A percentile compares a stretch with the other conserved stretches of the same genome.
These are phyloP conservation scores for Candida morakotiae DNA, from an alignment of 805 yeast species.

Conservation along the genomic window DNA sequence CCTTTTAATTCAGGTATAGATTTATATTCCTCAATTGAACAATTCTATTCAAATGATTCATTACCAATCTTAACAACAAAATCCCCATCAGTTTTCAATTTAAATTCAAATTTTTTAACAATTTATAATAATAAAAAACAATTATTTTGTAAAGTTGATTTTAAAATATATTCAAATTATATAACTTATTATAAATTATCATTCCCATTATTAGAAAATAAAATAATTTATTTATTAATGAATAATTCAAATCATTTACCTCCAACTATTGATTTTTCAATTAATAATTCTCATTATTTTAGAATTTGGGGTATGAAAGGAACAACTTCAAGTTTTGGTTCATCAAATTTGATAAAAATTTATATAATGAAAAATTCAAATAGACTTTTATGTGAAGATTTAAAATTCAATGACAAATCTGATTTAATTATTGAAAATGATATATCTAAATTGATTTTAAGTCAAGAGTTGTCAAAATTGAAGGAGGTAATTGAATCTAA, in stretches of 20 bases:
- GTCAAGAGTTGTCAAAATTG: conserved; percentile 8
- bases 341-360: conserved; percentile 20
- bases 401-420: conserved; percentile 14
- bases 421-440: conserved; percentile 18
- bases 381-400: conserved; percentile 13
- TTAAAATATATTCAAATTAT: conserved; percentile 23
- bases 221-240: conserved; percentile 16
- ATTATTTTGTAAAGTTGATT: conserved; percentile 27
- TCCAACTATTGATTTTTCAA: conserved; percentile 26
- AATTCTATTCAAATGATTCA: background rate
- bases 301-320: conserved; percentile 30
- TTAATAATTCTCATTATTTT: conserved; percentile 22
- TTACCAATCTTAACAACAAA: conserved; percentile 4
- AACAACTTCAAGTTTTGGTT: conserved; percentile 30
- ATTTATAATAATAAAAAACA: conserved; percentile 15
- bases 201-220: conserved; percentile 11
- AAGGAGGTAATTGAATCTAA: conserved; percentile 15
- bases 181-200: conserved; percentile 26
- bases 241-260: conserved; percentile 26
- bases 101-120: conserved; percentile 23
- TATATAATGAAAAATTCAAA: conserved; percentile 15
- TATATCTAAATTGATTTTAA: conserved; percentile 12
- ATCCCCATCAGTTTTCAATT: conserved; percentile 12
- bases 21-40: conserved; percentile 3
- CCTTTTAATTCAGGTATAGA: conserved; percentile 14